Evolutionary conservation across 805 yeast genomes (phyloP).

Genomic region (Candida glaebosa): DNA sequence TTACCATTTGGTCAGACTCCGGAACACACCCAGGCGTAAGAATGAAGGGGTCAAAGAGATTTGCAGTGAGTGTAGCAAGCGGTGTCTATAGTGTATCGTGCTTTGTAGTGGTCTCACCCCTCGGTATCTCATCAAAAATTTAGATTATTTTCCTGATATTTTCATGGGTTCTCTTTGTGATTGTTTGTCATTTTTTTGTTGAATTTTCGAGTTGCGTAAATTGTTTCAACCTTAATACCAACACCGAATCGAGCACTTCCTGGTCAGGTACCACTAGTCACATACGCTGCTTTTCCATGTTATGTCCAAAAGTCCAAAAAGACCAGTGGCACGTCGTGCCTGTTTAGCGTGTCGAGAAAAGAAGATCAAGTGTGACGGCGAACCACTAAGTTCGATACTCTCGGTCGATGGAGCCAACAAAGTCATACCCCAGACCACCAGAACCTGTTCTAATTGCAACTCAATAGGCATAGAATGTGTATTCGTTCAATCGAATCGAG

Average conservation of each 20-base stretch:
- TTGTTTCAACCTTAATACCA: not conserved
- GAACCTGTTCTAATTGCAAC: constrained; percentile 48
- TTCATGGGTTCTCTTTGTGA: too few species aligned
- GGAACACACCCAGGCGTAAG: too few species aligned
- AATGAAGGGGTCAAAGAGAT: too few species aligned
- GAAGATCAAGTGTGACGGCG: constrained; percentile 67
- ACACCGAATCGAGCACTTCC: not conserved
- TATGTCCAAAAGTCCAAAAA: constrained; percentile 2
- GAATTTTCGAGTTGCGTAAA: constrained; percentile 1
- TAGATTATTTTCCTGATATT: too few species aligned
- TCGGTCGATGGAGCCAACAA: constrained; percentile 17
- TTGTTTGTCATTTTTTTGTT: not conserved
- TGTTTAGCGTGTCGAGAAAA: constrained; percentile 63
- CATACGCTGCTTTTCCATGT: constrained; percentile 2
- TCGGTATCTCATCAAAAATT: too few species aligned
- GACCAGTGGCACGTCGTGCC: constrained; percentile 55
- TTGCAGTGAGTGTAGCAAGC: not conserved
- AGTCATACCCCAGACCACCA: constrained; percentile 17
- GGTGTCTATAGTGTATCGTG: too few species aligned
- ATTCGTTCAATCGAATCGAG: constrained; percentile 54
- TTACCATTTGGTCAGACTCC: too few species aligned
- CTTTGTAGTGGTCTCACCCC: too few species aligned
- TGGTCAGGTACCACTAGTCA: too few species aligned
- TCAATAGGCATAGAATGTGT: constrained; percentile 46
- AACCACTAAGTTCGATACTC: constrained; percentile 22